Percentiles rank a stretch among this genome's conserved stretches.
Conservation (phyloP, 1,139 yeast genomes). For the Candida freyschussii region DNA sequence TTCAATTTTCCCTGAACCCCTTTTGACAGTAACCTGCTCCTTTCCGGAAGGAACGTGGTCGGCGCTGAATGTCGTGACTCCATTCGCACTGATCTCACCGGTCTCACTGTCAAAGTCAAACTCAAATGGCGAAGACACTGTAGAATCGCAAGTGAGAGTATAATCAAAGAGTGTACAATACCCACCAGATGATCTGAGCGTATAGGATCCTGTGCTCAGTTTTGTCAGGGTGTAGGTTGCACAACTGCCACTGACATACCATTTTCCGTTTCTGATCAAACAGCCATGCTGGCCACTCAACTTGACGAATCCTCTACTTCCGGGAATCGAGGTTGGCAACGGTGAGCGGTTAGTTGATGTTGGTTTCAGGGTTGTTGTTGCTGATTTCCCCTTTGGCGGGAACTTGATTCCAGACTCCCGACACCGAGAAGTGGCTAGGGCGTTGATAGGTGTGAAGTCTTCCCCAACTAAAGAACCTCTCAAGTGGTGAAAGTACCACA, state of each 20-base stretch:
- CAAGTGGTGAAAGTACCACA: constrained; percentile 86
- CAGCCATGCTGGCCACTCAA: constrained; percentile 63
- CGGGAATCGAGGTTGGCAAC: constrained; percentile 27
- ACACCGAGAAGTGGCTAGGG: constrained; percentile 55
- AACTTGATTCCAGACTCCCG: constrained; percentile 57
- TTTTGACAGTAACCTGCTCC: constrained; percentile 48
- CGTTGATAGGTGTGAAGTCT: constrained; percentile 59
- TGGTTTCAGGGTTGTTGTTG: constrained; percentile 6
- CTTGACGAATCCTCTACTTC: constrained; percentile 42
- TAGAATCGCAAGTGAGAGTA: constrained; percentile 31
- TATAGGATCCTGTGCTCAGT: constrained; percentile 53
- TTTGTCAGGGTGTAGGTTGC: constrained; percentile 57
- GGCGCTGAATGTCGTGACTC: constrained; percentile 61
- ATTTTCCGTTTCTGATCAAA: constrained; percentile 77
- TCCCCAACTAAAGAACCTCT: constrained; percentile 70
- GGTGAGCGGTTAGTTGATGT: constrained; percentile 28
- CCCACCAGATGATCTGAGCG: constrained; percentile 27
- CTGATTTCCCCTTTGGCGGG: constrained; percentile 58
- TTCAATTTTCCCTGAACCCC: constrained; percentile 38
- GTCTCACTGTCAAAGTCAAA: constrained; percentile 46
- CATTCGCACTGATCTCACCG: constrained; percentile 56
- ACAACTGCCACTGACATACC: constrained; percentile 82
- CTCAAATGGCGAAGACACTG: constrained; percentile 36
- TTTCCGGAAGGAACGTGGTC: constrained; percentile 43
- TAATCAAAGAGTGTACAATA: constrained; percentile 50